Conservation (phyloP, 768 basidiomycete genomes). For the Fistulinella prunicolor region DNA sequence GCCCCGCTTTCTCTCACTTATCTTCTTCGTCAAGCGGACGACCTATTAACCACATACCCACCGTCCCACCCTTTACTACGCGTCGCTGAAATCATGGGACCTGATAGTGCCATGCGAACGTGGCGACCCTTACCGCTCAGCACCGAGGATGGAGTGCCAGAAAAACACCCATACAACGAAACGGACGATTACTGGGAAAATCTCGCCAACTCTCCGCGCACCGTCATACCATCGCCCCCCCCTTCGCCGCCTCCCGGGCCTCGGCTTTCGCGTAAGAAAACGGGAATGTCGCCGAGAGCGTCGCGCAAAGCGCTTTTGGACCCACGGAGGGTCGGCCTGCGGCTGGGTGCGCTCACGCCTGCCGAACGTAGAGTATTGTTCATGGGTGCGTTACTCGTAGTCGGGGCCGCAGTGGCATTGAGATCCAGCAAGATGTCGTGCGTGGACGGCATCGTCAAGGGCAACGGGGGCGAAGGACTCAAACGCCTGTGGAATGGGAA, state of each 20-base stretch:
- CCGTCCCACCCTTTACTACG: slow-evolving; percentile 54
- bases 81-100: slow-evolving; percentile 67
- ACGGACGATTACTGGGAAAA: slow-evolving; percentile 29
- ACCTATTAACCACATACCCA: slow-evolving; percentile 55
- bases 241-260: slow-evolving; percentile 16
- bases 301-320: slow-evolving; percentile 8
- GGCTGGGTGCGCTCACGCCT: slow-evolving; percentile 26
- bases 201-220: slow-evolving; percentile 19
- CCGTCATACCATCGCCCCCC: slow-evolving; percentile 27
- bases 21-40: slow-evolving; percentile 57
- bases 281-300: slow-evolving; percentile 8
- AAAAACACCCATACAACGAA: slow-evolving; percentile 23
- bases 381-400: slow-evolving; percentile 63
- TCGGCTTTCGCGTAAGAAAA: slow-evolving; percentile 20
- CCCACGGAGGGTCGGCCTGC: slow-evolving; percentile 17
- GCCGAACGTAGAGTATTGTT: slow-evolving; percentile 40
- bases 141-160: slow-evolving; percentile 11
- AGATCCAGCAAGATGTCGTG: slow-evolving; percentile 16
- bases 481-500: slow-evolving; percentile 26
- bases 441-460: slow-evolving; percentile 11
- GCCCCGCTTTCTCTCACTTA: slow-evolving; percentile 41
- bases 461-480: slow-evolving; percentile 16
- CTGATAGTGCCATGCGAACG: slow-evolving; percentile 71
- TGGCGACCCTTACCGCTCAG: slow-evolving; percentile 46
- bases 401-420: slow-evolving; percentile 65